A percentile compares a stretch with the other conserved stretches of the same genome.
These are phyloP conservation scores for Podospora bellae-mahoneyi DNA, from an alignment of 495 filamentous ascomycete genomes.

Conservation along the genomic window DNA sequence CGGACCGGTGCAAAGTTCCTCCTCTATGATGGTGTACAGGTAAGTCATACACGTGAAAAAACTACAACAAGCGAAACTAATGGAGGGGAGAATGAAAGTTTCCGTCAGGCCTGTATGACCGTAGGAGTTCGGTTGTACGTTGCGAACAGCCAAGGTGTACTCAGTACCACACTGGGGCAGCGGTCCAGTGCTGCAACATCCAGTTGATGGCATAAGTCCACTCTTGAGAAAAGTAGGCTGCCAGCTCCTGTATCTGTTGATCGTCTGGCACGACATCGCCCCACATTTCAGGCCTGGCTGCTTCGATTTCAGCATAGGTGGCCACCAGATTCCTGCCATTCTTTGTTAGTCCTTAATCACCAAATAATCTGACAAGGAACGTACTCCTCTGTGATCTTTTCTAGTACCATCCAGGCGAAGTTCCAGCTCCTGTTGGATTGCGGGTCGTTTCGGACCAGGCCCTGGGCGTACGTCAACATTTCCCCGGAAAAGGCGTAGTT, in stretches of 20 bases:
- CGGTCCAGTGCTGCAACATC: conserved; percentile 69
- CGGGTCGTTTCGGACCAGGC: conserved; percentile 61
- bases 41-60: background rate
- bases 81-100: background rate
- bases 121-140: no score
- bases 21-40: background rate
- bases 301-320: conserved; percentile 57
- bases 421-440: conserved; percentile 71
- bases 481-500: conserved; percentile 72
- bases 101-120: no score
- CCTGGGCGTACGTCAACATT: conserved; percentile 64
- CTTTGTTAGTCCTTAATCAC: conserved; percentile 5
- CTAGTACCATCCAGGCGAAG: conserved; percentile 70
- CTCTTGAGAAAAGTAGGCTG: conserved; percentile 60
- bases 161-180: conserved; percentile 51
- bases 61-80: background rate
- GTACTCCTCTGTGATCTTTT: conserved; percentile 64
- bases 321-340: conserved; percentile 53
- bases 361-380: conserved; percentile 27
- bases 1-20: background rate
- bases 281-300: conserved; percentile 70
- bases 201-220: conserved; percentile 64
- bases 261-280: conserved; percentile 55
- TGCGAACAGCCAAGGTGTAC: background rate
- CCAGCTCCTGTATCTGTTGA: conserved; percentile 56